Evolutionary conservation across 345 rosid species (phyloP), one percentile per base, ranked within the genome.

Genomic region (Chamaenerion angustifolium): DNA sequence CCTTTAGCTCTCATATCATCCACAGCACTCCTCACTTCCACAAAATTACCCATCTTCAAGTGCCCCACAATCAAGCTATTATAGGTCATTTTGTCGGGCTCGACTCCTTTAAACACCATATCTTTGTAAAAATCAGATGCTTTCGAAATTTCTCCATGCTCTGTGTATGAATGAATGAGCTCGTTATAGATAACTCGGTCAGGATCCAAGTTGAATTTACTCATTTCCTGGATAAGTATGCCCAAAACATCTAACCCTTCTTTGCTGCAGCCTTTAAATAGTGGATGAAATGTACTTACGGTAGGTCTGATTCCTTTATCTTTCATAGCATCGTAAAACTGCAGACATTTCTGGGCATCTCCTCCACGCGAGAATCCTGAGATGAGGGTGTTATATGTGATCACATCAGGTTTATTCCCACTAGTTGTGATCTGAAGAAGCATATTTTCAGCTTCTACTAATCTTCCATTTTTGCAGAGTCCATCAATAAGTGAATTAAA

Each of bases 401-500:
- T 71, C 17, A 74, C 72, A 69, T 90, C 95, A 50, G 94, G 81
- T 54, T 46, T 48, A 63, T 68, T 67, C 17, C 88, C 84, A 46
- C 56, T 65, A 18, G 60, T 71, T 5, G 56, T 55, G 42, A 89
- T 77, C 59, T 62, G 72, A 42, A 42, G 57, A 68, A 89, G 62
- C 62, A 81, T 42, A 46, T 71, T 76, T 68, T 89, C 94, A 21
- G 88, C 95, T 68, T 81, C 86, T 10, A 10, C 25, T 57, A 78
- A 41, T 67, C 58, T 77, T 21, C 77, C 76, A 23, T 18, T 65
- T 65, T 74, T 79, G 72, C 85, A 75, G 37, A 89, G 69, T 42
- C 94, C 90, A 23, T 72, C 62, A 49, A 85, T 77, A 44, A 89
- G 82, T 16, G 77, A 60, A 62, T 89, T 85, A 65, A 79, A 89